These are phyloP conservation scores for Podosphaera xanthii DNA, from an alignment of 2,329 filamentous ascomycete genomes.

Conservation along the genomic window DNA sequence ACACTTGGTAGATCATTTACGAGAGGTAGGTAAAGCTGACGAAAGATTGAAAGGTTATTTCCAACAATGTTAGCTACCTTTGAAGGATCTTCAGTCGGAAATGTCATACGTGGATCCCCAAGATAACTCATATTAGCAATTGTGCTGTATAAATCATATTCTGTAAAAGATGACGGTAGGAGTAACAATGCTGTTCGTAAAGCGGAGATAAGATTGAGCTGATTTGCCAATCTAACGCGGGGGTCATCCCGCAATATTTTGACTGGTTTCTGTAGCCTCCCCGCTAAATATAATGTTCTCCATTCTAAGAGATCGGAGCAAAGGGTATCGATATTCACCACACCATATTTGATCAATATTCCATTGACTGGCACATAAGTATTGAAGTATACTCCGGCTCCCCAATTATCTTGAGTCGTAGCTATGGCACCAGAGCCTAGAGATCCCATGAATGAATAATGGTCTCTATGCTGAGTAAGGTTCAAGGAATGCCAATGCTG, in stretches of 20 bases:
- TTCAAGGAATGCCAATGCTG: constrained; percentile 97
- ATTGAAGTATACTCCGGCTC: constrained; percentile 94
- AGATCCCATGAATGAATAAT: constrained; percentile 71
- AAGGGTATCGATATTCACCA: constrained; percentile 80
- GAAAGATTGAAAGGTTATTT: constrained; percentile 78
- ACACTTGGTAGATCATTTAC: constrained; percentile 82
- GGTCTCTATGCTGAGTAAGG: constrained; percentile 64
- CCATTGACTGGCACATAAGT: constrained; percentile 88
- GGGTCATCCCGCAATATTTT: constrained; percentile 94
- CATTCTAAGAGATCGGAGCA: constrained; percentile 71
- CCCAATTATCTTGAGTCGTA: constrained; percentile 64
- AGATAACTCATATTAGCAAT: constrained; percentile 87
- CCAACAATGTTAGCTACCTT: constrained; percentile 90
- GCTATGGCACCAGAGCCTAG: constrained; percentile 72
- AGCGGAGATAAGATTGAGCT: constrained; percentile 83
- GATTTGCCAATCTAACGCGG: constrained; percentile 76
- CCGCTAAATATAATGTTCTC: constrained; percentile 91
- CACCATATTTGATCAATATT: constrained; percentile 91
- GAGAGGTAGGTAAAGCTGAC: constrained; percentile 71
- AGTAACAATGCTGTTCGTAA: constrained; percentile 74
- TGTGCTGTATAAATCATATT: constrained; percentile 69
- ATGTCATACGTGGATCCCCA: constrained; percentile 84
- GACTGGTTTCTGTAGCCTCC: constrained; percentile 86
- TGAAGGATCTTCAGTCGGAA: constrained; percentile 71
- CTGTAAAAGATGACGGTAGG: constrained; percentile 63